phyloP scores from a whole-genome alignment of 495 filamentous ascomycete genomes.

The Xylaria telfairii region DNA sequence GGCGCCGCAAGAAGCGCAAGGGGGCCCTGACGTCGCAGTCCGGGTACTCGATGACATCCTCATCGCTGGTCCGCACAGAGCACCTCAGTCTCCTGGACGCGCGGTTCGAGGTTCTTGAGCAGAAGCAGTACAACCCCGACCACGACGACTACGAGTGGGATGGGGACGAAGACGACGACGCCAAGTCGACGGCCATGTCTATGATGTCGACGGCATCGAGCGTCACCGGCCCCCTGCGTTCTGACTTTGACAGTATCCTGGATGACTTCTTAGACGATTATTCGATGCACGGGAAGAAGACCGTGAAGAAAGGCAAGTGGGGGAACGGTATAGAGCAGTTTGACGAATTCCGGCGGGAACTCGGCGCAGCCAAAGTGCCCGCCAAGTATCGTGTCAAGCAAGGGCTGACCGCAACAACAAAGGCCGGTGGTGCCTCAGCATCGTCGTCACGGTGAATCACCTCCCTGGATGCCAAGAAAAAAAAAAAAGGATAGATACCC shows the following conservation, averaged over 20 bases:
- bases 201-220: slow-evolving; percentile 56
- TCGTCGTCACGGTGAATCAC: slow-evolving; percentile 29
- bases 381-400: slow-evolving; percentile 31
- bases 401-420: slow-evolving; percentile 9
- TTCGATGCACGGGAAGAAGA: slow-evolving; percentile 76
- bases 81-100: slow-evolving; percentile 85
- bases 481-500: slow-evolving; percentile 22
- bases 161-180: slow-evolving; percentile 58
- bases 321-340: slow-evolving; percentile 84
- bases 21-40: slow-evolving; percentile 89
- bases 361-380: slow-evolving; percentile 73
- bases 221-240: slow-evolving; percentile 62
- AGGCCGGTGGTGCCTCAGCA: slow-evolving; percentile 26
- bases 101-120: slow-evolving; percentile 89
- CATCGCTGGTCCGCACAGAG: slow-evolving; percentile 85
- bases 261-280: slow-evolving; percentile 90
- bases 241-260: slow-evolving; percentile 86
- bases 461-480: slow-evolving; percentile 27
- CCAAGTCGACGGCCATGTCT: slow-evolving; percentile 42
- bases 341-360: slow-evolving; percentile 82
- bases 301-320: slow-evolving; percentile 81
- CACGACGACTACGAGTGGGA: slow-evolving; percentile 63
- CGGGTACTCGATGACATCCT: slow-evolving; percentile 95
- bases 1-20: slow-evolving; percentile 85
- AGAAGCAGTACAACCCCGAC: slow-evolving; percentile 75